Evolutionary conservation across 805 yeast species (phyloP), one percentile per base, ranked within the genome.

Genomic region (Naumovozyma castellii): DNA sequence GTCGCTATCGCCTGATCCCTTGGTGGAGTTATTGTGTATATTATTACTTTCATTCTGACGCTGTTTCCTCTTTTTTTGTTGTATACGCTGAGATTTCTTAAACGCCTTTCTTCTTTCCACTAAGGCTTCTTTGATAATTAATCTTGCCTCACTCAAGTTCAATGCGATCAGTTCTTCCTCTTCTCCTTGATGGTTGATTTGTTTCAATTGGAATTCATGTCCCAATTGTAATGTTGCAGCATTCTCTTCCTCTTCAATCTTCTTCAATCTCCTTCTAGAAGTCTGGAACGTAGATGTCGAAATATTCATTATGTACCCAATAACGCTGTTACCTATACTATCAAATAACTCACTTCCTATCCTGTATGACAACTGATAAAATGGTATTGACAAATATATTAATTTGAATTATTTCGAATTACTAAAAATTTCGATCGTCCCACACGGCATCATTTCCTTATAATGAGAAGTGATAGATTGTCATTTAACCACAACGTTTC

Each of bases 211-310:
- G 57, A 92, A 92, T 65, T 92, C 98, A 19, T 95, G 90, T 8
- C 98, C 98, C 41, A 92, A 73, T 55, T 83, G 81, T 50, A 92
- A 71, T 38, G 75, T 72, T 0, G 95, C 78, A 0, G 97, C 94
- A 55, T 92, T 94, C 57, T 90, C 97, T 54, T 88, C 97, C 47
- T 84, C 95, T 43, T 80, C 88, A 33, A 76, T 71, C 43, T 78
- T 79, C 42, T 69, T 73, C 32, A 64, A 67, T 38, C 79, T 75
- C 62, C 95, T 76, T 66, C 94, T 78, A 57, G 86, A 75, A 34
- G 83, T 84, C 19, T 88, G 90, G 37, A 85, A 73, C 3, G 96
- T 84, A 38, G 95, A 84, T 30, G 94, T 84, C 29, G 95, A 83
- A 31, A 85, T 78, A 61, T 87, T 87, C 96, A 87, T 86, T 15